phyloP scores from a whole-genome alignment of 73 alveolate genomes.

The Tetrahymena malaccensis region DNA sequence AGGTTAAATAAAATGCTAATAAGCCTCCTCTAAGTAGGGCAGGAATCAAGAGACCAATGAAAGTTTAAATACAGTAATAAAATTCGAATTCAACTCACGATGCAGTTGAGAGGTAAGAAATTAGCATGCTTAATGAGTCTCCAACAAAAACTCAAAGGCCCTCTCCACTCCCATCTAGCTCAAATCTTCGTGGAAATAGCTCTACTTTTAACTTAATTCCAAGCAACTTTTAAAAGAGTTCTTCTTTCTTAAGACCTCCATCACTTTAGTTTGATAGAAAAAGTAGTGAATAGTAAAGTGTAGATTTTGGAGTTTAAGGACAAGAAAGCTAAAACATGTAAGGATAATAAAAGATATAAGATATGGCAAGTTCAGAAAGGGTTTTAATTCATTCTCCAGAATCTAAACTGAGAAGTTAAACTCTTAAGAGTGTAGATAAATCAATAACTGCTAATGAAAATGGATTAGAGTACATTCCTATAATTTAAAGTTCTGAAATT shows the following conservation, averaged over 20 bases:
- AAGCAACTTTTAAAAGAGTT: neutral
- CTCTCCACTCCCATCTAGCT: neutral
- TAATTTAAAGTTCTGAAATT: neutral
- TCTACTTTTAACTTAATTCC: neutral
- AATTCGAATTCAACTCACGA: neutral
- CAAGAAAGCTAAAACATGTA: neutral
- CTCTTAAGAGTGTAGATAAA: neutral
- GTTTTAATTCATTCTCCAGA: neutral
- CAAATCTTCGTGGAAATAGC: neutral
- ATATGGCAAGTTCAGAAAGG: neutral
- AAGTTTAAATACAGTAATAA: neutral
- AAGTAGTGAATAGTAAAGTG: neutral
- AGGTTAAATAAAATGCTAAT: too few relatives aligned
- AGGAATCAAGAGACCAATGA: neutral
- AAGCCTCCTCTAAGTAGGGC: neutral
- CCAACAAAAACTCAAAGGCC: neutral
- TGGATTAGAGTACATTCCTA: neutral
- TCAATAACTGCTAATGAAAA: neutral
- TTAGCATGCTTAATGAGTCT: neutral
- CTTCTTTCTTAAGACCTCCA: neutral
- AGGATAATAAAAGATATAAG: neutral
- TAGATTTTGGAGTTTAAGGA: neutral
- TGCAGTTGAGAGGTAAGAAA: neutral
- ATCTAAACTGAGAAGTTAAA: neutral
- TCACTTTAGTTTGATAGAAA: neutral